A percentile compares a stretch with the other conserved stretches of the same genome.
phyloP scores from a whole-genome alignment of 2,329 filamentous ascomycete species.

The Neofusicoccum ribis region DNA sequence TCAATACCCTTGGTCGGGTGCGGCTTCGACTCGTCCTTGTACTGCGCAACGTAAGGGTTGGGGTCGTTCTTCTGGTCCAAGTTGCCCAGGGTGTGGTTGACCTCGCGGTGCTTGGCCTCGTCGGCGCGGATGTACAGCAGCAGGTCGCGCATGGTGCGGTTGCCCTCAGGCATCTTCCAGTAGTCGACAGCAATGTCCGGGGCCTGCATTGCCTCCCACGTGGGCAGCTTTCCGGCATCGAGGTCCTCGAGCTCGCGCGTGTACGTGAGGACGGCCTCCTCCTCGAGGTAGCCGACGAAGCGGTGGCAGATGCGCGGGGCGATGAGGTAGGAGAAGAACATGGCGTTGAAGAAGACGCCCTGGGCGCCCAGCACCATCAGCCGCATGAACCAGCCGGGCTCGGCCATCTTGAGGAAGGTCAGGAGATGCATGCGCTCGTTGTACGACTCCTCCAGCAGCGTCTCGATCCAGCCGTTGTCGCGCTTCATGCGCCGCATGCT shows the following conservation, averaged over 20 bases:
- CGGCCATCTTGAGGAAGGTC: conserved; percentile 88
- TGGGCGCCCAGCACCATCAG: conserved; percentile 88
- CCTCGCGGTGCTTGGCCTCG: conserved; percentile 69
- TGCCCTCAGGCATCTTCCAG: conserved; percentile 88
- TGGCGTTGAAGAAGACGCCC: conserved; percentile 92
- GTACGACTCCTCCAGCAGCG: conserved; percentile 83
- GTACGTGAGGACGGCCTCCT: conserved; percentile 96
- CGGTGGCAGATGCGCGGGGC: conserved; percentile 87
- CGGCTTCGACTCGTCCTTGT: conserved; percentile 66
- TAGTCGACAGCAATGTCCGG: conserved; percentile 90
- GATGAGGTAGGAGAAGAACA: conserved; percentile 86
- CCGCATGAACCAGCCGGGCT: conserved; percentile 87
- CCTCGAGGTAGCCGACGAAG: conserved; percentile 95
- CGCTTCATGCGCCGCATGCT: conserved; percentile 82
- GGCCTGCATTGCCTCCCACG: conserved; percentile 75
- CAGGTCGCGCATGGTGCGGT: conserved; percentile 80
- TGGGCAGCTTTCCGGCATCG: conserved; percentile 77
- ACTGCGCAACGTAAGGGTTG: conserved; percentile 86
- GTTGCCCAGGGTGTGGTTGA: conserved; percentile 93
- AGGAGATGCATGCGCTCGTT: conserved; percentile 93
- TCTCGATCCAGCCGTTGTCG: conserved; percentile 96
- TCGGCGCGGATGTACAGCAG: conserved; percentile 75
- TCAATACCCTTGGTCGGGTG: conserved; percentile 71
- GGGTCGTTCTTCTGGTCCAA: conserved; percentile 82
- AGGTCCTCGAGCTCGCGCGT: conserved; percentile 85